Percentiles rank a stretch among this genome's conserved stretches.
Conservation (phyloP, 768 basidiomycete species). For the Rhodotorula graminis region DNA sequence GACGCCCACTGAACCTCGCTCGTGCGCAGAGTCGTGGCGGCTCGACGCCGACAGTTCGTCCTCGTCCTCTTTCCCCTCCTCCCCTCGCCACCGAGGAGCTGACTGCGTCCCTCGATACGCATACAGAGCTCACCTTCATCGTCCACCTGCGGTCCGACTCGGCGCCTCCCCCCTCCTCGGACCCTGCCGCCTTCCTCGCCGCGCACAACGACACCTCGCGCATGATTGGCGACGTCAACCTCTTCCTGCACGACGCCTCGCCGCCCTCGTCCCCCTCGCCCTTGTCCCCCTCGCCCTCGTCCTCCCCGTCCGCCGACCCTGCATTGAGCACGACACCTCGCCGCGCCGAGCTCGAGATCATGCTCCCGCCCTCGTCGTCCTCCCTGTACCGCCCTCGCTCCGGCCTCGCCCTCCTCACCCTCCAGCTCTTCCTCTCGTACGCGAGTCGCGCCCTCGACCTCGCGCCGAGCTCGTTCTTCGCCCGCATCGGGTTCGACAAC, state of each 20-base stretch:
- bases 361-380: constrained; percentile 68
- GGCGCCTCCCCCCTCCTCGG: constrained; percentile 30
- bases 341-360: constrained; percentile 81
- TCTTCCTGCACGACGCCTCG: constrained; percentile 65
- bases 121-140: constrained; percentile 79
- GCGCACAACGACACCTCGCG: constrained; percentile 49
- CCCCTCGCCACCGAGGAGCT: not conserved
- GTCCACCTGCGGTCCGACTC: constrained; percentile 56
- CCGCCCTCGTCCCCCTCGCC: not conserved
- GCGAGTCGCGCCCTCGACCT: constrained; percentile 49
- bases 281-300: not conserved
- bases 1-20: not conserved
- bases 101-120: not conserved
- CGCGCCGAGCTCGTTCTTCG: constrained; percentile 55
- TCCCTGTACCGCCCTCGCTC: constrained; percentile 52
- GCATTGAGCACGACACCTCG: constrained; percentile 45
- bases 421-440: constrained; percentile 66
- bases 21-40: constrained; percentile 70
- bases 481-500: constrained; percentile 68
- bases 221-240: constrained; percentile 90
- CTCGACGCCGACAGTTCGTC: constrained; percentile 70
- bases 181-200: constrained; percentile 17
- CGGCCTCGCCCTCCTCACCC: constrained; percentile 62
- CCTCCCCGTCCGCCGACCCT: constrained; percentile 45
- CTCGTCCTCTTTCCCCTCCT: not conserved